Evolutionary conservation across 108 stramenopile genomes (phyloP).

Genomic region (Thalassiosira profunda): DNA sequence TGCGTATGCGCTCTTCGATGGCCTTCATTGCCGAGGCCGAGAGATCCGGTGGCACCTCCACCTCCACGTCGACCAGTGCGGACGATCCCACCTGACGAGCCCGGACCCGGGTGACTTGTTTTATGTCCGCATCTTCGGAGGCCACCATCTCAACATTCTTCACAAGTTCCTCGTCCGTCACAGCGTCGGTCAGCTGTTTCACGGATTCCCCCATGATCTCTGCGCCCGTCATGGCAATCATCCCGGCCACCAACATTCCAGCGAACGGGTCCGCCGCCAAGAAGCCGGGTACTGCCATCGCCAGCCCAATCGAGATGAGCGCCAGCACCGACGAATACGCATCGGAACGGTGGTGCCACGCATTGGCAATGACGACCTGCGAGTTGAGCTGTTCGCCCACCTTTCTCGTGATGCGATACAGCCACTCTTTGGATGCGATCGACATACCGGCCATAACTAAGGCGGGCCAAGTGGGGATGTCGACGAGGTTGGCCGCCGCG

Average conservation of each 20-base stretch:
- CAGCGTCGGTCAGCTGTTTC: conserved; percentile 87
- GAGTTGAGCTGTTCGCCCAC: conserved; percentile 89
- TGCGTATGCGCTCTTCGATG: conserved; percentile 68
- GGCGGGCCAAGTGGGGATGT: conserved; percentile 72
- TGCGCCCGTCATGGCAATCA: conserved; percentile 93
- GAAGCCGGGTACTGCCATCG: conserved; percentile 75
- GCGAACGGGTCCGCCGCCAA: conserved; percentile 91
- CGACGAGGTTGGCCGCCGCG: conserved; percentile 36
- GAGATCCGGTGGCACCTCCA: conserved; percentile 51
- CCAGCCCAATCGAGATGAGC: conserved; percentile 85
- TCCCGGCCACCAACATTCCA: conserved; percentile 94
- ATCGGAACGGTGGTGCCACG: conserved; percentile 98
- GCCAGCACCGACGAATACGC: conserved; percentile 95
- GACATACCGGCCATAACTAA: conserved; percentile 84
- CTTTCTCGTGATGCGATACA: conserved; percentile 84
- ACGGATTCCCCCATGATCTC: conserved; percentile 87
- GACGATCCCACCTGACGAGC: conserved; percentile 81
- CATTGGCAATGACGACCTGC: conserved; percentile 97
- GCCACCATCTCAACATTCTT: conserved; percentile 30
- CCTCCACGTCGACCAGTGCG: conserved; percentile 68
- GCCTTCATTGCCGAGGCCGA: conserved; percentile 71
- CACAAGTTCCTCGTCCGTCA: conserved; percentile 63
- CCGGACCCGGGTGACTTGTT: conserved; percentile 54
- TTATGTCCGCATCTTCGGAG: conserved; percentile 57
- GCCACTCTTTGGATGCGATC: conserved; percentile 95